phyloP scores from a whole-genome alignment of 2,329 filamentous ascomycete species.

The Hawksworthiomyces lignivorus region DNA sequence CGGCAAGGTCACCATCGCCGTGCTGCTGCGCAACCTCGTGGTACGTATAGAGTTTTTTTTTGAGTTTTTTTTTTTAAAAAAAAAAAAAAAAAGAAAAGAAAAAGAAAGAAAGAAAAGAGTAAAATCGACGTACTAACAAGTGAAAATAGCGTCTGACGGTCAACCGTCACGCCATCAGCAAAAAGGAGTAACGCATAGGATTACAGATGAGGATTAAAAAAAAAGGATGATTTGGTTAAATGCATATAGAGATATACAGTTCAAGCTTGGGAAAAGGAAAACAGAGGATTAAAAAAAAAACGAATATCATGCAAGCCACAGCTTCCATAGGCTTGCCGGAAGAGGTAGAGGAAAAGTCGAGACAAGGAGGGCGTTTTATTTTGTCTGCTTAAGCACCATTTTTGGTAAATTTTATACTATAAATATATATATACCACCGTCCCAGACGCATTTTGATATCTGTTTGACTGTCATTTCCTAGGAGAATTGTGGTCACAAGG shows the following conservation, averaged over 20 bases:
- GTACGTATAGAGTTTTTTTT: conserved; percentile 43
- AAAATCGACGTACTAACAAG: background rate
- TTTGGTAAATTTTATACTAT: too few species aligned
- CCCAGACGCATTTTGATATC: background rate
- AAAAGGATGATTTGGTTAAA: conserved; percentile 1
- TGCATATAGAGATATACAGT: conserved; percentile 2
- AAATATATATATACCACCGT: too few species aligned
- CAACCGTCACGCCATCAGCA: conserved; percentile 9
- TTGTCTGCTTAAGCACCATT: too few species aligned
- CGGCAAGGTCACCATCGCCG: conserved; percentile 93
- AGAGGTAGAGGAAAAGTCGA: too few species aligned
- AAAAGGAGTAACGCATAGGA: conserved; percentile 9
- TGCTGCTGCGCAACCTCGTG: conserved; percentile 80
- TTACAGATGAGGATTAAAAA: background rate
- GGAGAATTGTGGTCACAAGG: too few species aligned
- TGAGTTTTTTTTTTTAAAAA: background rate
- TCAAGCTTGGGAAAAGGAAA: too few species aligned
- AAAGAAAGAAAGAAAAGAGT: too few species aligned
- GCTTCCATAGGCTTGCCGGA: too few species aligned
- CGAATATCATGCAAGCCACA: background rate
- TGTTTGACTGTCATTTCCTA: too few species aligned
- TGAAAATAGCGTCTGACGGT: conserved; percentile 6
- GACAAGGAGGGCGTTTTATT: too few species aligned
- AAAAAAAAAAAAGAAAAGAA: too few species aligned
- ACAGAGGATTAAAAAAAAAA: too few species aligned